Conservation (phyloP, 257 asterid genomes). For the Solanum etuberosum region DNA sequence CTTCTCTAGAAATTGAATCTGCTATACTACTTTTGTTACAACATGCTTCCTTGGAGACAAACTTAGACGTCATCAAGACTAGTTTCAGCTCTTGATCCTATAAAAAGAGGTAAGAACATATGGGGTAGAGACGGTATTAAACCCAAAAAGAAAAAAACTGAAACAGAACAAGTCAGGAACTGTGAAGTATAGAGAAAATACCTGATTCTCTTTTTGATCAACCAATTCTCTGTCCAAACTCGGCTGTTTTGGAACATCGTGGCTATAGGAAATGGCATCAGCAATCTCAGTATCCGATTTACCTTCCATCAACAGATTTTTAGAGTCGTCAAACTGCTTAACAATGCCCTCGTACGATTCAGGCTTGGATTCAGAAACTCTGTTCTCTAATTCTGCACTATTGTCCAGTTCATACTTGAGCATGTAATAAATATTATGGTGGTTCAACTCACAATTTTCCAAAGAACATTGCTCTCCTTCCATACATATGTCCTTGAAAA, state of each 20-base stretch:
- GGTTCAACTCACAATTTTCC: conserved; percentile 19
- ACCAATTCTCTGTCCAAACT: not conserved
- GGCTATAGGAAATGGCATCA: not conserved
- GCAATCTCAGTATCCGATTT: not conserved
- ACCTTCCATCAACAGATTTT: conserved; percentile 2
- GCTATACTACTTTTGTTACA: not conserved
- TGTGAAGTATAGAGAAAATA: not conserved
- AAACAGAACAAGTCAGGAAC: not conserved
- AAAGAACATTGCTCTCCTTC: not conserved
- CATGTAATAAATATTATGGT: conserved; percentile 4
- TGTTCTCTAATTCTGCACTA: not conserved
- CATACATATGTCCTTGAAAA: not conserved
- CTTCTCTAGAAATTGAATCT: not conserved
- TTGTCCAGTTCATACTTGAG: conserved; percentile 7
- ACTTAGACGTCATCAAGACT: not conserved
- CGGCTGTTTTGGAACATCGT: not conserved
- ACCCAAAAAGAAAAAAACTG: not conserved
- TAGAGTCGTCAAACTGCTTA: conserved; percentile 1
- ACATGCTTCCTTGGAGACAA: not conserved
- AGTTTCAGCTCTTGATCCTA: conserved; percentile 4
- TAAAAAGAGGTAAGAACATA: not conserved
- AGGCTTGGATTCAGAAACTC: not conserved
- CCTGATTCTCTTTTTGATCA: not conserved
- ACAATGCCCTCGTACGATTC: not conserved
- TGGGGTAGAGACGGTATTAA: too few relatives aligned